Evolutionary conservation across 2,329 filamentous ascomycete species (phyloP), one percentile per base, ranked within the genome.

Genomic region (Dactylellina cionopaga): DNA sequence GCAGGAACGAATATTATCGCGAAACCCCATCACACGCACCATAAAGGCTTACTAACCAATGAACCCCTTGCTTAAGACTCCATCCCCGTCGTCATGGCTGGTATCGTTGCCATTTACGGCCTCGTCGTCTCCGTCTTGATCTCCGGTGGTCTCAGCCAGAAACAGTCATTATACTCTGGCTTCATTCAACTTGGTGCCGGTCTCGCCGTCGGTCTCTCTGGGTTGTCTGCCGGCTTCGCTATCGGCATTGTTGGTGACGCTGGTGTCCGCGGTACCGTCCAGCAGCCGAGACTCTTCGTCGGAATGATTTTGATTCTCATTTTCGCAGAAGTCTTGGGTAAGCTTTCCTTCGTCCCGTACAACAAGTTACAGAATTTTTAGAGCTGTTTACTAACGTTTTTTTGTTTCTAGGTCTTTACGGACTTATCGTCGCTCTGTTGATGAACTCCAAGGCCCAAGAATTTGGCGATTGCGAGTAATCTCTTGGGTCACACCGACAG

Each of bases 71-170:
- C 37, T 51, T 7, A 77, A 98, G 94, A 97, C 87, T 97, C 98
- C 83, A 94, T 98, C 76, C 95, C 95, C 81, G 95, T 98, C 83
- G 96, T 99, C 89, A 99, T 99, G 95, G 95, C 95, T 86, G 95
- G 95, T 98, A 99, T 99, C 84, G 98, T 99, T 84, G 95, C 92
- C 90, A 98, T 99, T 83, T 99, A 95, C 85, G 91, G 91, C 79
- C 87, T 95, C 76, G 91, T 95, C 83, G 91, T 94, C 74, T 93
- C 91, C 15, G 91, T 95, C 81, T 84, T 95, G 79, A 92, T 95
- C 80, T 92, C 91, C 80, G 90, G 92, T 81, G 88, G 88, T 78
- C 84, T 95, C 76, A 85, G 85, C 78, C 90, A 94, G 83, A 80
- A 87, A 76, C 83, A 90, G 74, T 85, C 91, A 73, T 86, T 95